Evolutionary conservation across 495 filamentous ascomycete genomes (phyloP), one percentile per base, ranked within the genome.

Genomic region (Hypoxylon crocopeplum): DNA sequence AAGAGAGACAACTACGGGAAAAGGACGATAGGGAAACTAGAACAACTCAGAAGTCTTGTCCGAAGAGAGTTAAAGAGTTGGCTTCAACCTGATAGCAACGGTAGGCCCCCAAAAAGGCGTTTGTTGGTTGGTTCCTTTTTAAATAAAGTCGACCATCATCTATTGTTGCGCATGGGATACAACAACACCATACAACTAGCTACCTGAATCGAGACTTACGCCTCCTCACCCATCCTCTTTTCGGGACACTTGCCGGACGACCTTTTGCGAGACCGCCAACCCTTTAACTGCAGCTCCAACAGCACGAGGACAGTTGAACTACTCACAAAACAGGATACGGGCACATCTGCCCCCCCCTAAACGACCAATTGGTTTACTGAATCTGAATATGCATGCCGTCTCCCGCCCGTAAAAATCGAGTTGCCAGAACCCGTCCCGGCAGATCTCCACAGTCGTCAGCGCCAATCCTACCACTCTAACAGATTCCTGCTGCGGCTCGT

Each of bases 371-470:
- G 54, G 59, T 62, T 67, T 36, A 57, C 51, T 52, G 44, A 49
- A 54, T 41, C 54, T 57, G 63, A 62, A 53, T 61, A 71, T 71
- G 58, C 64, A 71, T 69, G 66, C 44, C 48, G 63, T 62, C 59
- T 69, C 40, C 54, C 66, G 66, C 61, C 59, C 64, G 63, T 71
- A 65, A 64, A 58, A 65, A 48, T 53, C 63, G 59, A 69, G 53
- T 59, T 60, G 56, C 51, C 53, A 63, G 13, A 46, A 48, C 49
- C 32, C 48, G 56, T 58, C 44, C 55, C 64, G 59, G 69, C 56
- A 67, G 53, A 63, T 58, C 66, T 51, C 51, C 64, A 62, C 53
- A 50, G 46, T 63, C 41, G 44, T 47, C 66, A 44, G 51, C 41
- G 62, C 54, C 59, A 61, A 61, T 53, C 55, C 61, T 53, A 59